phyloP scores from a whole-genome alignment of 805 yeast genomes.

The Naumovozyma castellii region DNA sequence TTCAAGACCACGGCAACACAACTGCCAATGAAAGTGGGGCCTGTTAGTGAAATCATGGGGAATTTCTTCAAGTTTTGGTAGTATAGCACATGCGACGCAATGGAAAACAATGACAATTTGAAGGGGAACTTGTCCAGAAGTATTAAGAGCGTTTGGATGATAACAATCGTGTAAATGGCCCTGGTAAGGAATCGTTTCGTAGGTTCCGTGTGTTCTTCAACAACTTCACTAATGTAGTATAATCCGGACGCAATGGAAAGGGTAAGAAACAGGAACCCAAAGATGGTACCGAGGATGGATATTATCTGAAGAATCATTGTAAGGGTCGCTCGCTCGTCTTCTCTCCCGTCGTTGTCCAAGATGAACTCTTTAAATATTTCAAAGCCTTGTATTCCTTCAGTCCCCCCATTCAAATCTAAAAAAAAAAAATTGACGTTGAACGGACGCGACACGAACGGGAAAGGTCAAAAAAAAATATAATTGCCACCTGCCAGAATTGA shows the following conservation, averaged over 20 bases:
- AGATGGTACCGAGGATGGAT: conserved; percentile 49
- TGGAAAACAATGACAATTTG: conserved; percentile 53
- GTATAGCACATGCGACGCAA: conserved; percentile 64
- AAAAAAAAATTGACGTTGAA: too few relatives aligned
- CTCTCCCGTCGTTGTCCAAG: not conserved
- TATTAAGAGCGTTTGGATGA: conserved; percentile 44
- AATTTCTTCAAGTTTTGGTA: conserved; percentile 68
- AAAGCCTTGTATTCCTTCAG: not conserved
- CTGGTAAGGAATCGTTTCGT: conserved; percentile 62
- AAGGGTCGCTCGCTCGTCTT: not conserved
- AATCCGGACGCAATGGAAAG: conserved; percentile 80
- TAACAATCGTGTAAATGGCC: conserved; percentile 54
- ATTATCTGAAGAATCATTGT: conserved; percentile 50
- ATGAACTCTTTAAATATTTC: not conserved
- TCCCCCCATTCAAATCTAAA: not conserved
- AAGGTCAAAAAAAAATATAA: conserved; percentile 3
- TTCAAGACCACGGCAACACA: conserved; percentile 66
- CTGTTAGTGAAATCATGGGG: conserved; percentile 71
- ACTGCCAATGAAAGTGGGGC: conserved; percentile 60
- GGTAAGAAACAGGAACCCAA: conserved; percentile 54
- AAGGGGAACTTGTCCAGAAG: conserved; percentile 76
- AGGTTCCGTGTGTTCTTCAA: conserved; percentile 86
- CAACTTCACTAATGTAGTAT: conserved; percentile 82
- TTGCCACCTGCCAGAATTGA: conserved; percentile 83
- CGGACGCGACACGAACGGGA: too few relatives aligned